Conservation (phyloP, 2,329 filamentous ascomycete species). For the Cytospora leucostoma region DNA sequence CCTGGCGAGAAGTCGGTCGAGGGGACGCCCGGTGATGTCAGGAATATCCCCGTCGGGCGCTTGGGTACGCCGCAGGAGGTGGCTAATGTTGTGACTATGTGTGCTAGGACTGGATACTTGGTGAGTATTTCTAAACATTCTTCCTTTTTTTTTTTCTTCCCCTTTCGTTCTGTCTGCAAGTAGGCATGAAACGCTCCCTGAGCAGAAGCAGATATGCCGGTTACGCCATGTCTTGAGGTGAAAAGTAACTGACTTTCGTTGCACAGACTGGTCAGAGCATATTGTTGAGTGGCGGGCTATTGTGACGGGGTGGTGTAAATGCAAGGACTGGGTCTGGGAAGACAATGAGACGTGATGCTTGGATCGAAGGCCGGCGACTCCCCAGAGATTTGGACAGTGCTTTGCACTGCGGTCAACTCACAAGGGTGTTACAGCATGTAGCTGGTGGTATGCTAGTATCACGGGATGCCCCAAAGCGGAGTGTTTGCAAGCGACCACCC, state of each 20-base stretch:
- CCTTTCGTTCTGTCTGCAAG: too few relatives aligned
- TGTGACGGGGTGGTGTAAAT: slow-evolving; percentile 34
- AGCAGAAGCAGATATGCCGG: too few relatives aligned
- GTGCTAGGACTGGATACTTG: slow-evolving; percentile 61
- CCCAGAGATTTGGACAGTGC: too few relatives aligned
- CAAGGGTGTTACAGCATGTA: too few relatives aligned
- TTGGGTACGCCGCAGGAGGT: slow-evolving; percentile 61
- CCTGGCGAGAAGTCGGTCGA: slow-evolving; percentile 52
- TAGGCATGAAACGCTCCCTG: background rate
- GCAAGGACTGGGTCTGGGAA: too few relatives aligned
- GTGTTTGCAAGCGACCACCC: too few relatives aligned
- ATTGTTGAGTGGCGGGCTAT: slow-evolving; percentile 53
- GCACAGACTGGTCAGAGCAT: slow-evolving; percentile 53
- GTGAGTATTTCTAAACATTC: background rate
- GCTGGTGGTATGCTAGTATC: too few relatives aligned
- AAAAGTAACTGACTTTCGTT: background rate
- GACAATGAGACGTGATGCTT: too few relatives aligned
- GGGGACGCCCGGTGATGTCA: slow-evolving; percentile 59
- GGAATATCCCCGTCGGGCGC: slow-evolving; percentile 60
- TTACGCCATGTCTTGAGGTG: background rate
- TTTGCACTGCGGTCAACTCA: too few relatives aligned
- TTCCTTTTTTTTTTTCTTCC: background rate
- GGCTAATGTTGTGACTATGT: slow-evolving; percentile 62
- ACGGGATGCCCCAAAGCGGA: too few relatives aligned
- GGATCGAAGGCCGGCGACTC: too few relatives aligned